Evolutionary conservation across 345 rosid genomes (phyloP).

Genomic region (Pistacia integerrima): DNA sequence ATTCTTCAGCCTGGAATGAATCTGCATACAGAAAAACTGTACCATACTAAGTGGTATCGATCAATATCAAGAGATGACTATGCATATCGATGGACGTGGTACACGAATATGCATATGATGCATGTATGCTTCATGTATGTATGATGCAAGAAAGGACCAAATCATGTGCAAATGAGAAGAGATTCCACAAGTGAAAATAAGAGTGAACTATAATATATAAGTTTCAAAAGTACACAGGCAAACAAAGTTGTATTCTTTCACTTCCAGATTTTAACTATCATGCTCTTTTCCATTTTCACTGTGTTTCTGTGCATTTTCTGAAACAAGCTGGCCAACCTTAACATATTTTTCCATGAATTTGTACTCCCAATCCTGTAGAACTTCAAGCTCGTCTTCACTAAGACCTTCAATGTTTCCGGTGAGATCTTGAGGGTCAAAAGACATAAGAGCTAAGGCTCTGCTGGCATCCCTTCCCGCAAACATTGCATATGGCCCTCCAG

Average conservation of each 20-base stretch:
- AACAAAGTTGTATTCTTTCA: background rate
- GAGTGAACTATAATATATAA: background rate
- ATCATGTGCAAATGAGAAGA: no score
- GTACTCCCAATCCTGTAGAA: slow-evolving; percentile 61
- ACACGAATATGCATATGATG: no score
- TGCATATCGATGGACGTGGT: no score
- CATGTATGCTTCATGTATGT: no score
- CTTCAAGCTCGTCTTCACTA: slow-evolving; percentile 46
- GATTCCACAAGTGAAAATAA: background rate
- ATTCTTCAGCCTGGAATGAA: background rate
- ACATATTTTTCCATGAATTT: slow-evolving; percentile 63
- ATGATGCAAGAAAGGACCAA: no score
- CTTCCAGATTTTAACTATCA: background rate
- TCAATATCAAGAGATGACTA: no score
- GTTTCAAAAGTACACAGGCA: background rate
- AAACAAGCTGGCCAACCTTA: slow-evolving; percentile 50
- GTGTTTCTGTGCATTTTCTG: background rate
- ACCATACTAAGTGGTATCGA: no score
- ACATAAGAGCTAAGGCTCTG: slow-evolving; percentile 58
- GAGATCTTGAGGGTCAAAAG: slow-evolving; percentile 53
- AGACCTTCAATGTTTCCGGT: slow-evolving; percentile 55
- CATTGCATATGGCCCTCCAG: slow-evolving; percentile 60
- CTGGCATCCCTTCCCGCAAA: slow-evolving; percentile 63
- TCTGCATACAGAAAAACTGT: no score
- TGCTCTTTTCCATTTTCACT: background rate